Evolutionary conservation across 768 basidiomycete species (phyloP).

Genomic region (Sistotremastrum niveocremeum): DNA sequence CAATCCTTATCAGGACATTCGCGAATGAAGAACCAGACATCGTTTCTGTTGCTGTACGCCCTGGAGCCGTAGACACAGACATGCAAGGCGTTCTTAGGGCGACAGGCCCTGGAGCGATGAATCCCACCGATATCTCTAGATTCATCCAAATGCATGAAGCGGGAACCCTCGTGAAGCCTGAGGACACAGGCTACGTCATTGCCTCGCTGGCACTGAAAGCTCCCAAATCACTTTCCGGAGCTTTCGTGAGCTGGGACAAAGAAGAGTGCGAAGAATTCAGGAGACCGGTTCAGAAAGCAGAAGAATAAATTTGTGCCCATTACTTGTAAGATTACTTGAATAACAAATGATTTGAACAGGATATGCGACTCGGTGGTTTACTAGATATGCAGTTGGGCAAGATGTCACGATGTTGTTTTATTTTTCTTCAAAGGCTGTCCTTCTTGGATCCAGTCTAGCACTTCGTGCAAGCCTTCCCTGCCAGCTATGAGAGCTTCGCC

Average conservation of each 20-base stretch:
- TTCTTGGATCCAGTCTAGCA: slow-evolving; percentile 48
- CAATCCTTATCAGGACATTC: slow-evolving; percentile 44
- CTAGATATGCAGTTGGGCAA: not conserved
- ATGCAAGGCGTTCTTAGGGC: slow-evolving; percentile 55
- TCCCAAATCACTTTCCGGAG: slow-evolving; percentile 47
- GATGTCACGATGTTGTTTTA: not conserved
- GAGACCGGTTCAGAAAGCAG: slow-evolving; percentile 7
- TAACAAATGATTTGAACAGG: not conserved
- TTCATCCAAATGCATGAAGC: slow-evolving; percentile 47
- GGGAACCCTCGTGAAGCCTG: slow-evolving; percentile 63
- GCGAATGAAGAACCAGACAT: slow-evolving; percentile 74
- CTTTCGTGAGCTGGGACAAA: slow-evolving; percentile 73
- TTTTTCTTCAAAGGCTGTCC: not conserved
- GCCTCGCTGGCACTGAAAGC: slow-evolving; percentile 62
- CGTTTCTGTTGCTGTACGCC: slow-evolving; percentile 63
- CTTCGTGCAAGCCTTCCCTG: slow-evolving; percentile 37
- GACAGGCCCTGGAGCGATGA: slow-evolving; percentile 40
- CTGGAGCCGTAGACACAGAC: slow-evolving; percentile 81
- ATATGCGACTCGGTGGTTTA: not conserved
- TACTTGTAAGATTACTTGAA: not conserved
- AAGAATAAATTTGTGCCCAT: slow-evolving; percentile 9
- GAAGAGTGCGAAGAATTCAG: slow-evolving; percentile 51
- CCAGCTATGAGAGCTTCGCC: slow-evolving; percentile 44
- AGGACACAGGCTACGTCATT: slow-evolving; percentile 65
- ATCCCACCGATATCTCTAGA: slow-evolving; percentile 33